These are phyloP conservation scores for Fusarium lyarnte DNA, from an alignment of 2,329 filamentous ascomycete species.

Conservation along the genomic window DNA sequence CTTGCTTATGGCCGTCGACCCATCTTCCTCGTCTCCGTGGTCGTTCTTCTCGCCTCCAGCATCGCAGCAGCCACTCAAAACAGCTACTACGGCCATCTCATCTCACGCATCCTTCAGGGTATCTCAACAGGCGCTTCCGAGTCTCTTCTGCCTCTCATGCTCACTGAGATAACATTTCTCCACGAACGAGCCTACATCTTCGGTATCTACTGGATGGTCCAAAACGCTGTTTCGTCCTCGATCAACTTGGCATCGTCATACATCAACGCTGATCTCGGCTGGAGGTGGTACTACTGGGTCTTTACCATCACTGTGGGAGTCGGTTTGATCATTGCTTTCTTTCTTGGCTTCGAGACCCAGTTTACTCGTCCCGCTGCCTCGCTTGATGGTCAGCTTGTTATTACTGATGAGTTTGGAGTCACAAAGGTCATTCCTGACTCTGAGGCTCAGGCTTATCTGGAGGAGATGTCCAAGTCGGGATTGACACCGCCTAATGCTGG, in stretches of 20 bases:
- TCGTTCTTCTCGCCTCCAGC: not conserved
- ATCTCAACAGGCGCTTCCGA: slow-evolving; percentile 6
- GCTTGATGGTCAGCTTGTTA: slow-evolving; percentile 11
- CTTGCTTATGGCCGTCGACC: slow-evolving; percentile 9
- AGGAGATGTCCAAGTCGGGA: not conserved
- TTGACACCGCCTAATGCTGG: not conserved
- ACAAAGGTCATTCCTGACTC: slow-evolving; percentile 12
- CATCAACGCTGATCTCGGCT: slow-evolving; percentile 10
- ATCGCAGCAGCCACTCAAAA: not conserved
- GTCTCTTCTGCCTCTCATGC: slow-evolving; percentile 8
- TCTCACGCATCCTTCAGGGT: not conserved
- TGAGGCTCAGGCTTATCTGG: slow-evolving; percentile 7
- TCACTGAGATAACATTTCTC: slow-evolving; percentile 8
- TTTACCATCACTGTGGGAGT: slow-evolving; percentile 11
- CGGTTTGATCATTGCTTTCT: not conserved
- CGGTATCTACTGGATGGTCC: slow-evolving; percentile 13
- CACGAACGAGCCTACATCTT: slow-evolving; percentile 12
- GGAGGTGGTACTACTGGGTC: slow-evolving; percentile 19
- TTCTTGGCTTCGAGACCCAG: slow-evolving; percentile 7
- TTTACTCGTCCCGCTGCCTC: slow-evolving; percentile 13
- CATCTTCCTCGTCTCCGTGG: not conserved
- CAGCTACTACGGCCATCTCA: slow-evolving; percentile 1
- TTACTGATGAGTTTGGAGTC: slow-evolving; percentile 11
- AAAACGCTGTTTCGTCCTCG: not conserved
- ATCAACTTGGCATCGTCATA: slow-evolving; percentile 10